These are phyloP conservation scores for Solidago caesia DNA, from an alignment of 129 eudicot species.

Conservation along the genomic window DNA sequence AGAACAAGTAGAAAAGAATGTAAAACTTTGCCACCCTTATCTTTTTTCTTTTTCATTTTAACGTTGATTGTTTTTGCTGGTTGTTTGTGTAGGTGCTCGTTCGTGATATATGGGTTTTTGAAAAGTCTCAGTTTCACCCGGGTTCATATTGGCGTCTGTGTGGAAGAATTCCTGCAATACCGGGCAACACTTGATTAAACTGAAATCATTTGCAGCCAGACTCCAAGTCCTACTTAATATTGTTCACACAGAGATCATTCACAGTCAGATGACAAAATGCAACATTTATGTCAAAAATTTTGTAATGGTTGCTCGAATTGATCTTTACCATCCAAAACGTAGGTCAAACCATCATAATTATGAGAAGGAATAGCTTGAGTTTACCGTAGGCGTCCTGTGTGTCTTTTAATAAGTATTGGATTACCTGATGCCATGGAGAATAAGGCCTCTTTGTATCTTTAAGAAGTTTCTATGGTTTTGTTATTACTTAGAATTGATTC, in stretches of 20 bases:
- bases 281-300: slow-evolving; percentile 21
- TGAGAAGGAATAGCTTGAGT: neutral
- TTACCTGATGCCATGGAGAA: neutral
- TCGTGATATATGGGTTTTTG: slow-evolving; percentile 95
- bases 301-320: slow-evolving; percentile 21
- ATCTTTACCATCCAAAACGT: slow-evolving; percentile 16
- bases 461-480: no score
- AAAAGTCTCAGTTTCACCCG: slow-evolving; percentile 82
- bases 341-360: slow-evolving; percentile 18
- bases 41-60: neutral
- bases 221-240: slow-evolving; percentile 1
- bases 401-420: slow-evolving; percentile 8
- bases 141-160: slow-evolving; percentile 93
- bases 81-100: slow-evolving; percentile 63
- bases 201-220: slow-evolving; percentile 3
- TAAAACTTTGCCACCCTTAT: neutral
- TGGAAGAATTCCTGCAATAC: slow-evolving; percentile 57
- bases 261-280: slow-evolving; percentile 12
- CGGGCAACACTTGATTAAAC: slow-evolving; percentile 20
- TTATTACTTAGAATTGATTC: no score
- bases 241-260: neutral
- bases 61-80: slow-evolving; percentile 2
- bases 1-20: no score
- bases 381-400: neutral
- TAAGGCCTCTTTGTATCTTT: neutral